Base-by-base conservation (phyloP, 371 early-diverging fungal species). In the Mortierella sp. region DNA sequence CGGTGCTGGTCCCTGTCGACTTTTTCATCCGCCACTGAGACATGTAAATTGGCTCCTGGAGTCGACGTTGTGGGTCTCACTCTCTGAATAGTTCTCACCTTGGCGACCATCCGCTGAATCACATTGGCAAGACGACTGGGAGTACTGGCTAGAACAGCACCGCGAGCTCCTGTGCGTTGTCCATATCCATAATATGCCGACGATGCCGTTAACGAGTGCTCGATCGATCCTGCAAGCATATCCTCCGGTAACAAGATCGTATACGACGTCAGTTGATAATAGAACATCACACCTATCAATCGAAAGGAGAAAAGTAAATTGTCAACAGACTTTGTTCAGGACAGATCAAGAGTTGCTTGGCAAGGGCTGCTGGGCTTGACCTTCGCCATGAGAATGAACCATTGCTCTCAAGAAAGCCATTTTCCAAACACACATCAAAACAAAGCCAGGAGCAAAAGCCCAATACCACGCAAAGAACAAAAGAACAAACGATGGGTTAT, bases 261-360 rank as follows among this genome's bases (percentile, higher is more conserved):
- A 57, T 85, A 75, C n/a, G 81, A 74, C 14, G 85, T 81, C 71
- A 78, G 67, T 37, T 76, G 64, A 48, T 81, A 85, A 51, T 85
- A 85, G 54, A 85, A 85, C 81, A 85, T 78, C 31, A 78, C 76
- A 16, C 85, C 83, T 83, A 59, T 67, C 31, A 31, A 59, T 59
- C 11, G 9, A 1, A 5, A 73, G 19, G 24, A 28, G 5, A 48
- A 9, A 34, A 26, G 54, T 53, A 5, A 11, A 34, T 57, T 31
- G 53, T 53, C 48, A 46, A 9, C 13, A 53, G 6, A 2, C 13
- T 4, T 53, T 21, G 21, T 53, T 16, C 53, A 53, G 19, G 5
- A 53, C 24, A 21, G 13, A 21, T 24, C 16, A 21, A 16, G 2
- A 16, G 5, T 21, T 37, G 9, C 21, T 64, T 64, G 37, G 21